phyloP scores from a whole-genome alignment of 352 stramenopile species.

The Thalassiosira exigua region DNA sequence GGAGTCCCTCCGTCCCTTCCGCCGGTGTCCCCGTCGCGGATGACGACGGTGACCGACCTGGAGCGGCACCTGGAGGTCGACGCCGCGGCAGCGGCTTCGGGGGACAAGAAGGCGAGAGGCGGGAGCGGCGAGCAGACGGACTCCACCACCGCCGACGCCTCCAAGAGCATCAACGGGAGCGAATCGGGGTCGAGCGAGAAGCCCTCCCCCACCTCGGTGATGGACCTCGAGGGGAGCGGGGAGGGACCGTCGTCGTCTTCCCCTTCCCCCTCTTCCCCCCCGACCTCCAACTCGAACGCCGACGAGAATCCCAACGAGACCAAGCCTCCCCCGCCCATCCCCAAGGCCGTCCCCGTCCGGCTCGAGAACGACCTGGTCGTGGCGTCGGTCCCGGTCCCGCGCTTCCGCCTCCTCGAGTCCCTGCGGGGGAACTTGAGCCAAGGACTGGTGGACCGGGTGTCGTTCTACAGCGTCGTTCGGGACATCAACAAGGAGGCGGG shows the following conservation, averaged over 20 bases:
- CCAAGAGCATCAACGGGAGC: neutral
- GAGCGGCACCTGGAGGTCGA: no score
- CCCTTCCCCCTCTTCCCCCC: neutral
- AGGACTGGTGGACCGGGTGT: constrained; percentile 70
- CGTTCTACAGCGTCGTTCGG: constrained; percentile 80
- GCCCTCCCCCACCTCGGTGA: constrained; percentile 42
- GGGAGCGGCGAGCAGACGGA: neutral
- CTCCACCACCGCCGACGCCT: neutral
- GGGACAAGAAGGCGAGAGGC: neutral
- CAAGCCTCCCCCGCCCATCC: neutral
- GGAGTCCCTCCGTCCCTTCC: no score
- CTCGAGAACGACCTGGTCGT: constrained; percentile 48
- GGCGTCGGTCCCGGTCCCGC: constrained; percentile 29
- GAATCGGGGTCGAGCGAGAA: constrained; percentile 1
- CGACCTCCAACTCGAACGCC: neutral
- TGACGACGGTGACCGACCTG: neutral
- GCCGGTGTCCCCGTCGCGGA: neutral
- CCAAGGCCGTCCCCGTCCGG: constrained; percentile 6
- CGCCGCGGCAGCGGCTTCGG: neutral
- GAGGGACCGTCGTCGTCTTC: constrained; percentile 1
- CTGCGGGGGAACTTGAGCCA: constrained; percentile 66
- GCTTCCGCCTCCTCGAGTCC: constrained; percentile 39
- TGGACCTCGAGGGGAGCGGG: constrained; percentile 20
- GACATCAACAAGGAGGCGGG: constrained; percentile 84
- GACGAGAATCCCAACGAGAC: no score